Percentiles rank a stretch among this genome's conserved stretches.
Conservation (phyloP, 1,284 basidiomycete species). For the Malassezia caprae region DNA sequence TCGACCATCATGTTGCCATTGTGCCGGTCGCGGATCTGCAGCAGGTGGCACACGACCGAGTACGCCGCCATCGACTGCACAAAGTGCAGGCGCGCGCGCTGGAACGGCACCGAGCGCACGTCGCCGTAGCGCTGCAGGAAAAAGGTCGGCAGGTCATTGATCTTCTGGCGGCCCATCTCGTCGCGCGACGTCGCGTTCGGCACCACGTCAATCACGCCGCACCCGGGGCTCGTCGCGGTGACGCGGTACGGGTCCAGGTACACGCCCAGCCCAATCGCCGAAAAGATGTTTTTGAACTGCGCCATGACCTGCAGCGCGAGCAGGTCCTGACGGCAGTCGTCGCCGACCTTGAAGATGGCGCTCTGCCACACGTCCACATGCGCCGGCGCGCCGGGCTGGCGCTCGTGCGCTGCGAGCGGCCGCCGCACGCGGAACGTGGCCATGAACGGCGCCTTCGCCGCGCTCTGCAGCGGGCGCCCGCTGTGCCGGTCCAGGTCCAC, state of each 20-base stretch:
- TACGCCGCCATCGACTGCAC: conserved; percentile 99
- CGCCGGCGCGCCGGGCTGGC: conserved; percentile 19
- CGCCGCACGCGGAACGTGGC: conserved; percentile 85
- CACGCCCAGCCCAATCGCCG: conserved; percentile 69
- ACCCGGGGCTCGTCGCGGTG: conserved; percentile 93
- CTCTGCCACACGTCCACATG: conserved; percentile 74
- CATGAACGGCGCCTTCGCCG: conserved; percentile 99
- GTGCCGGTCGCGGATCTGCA: conserved; percentile 94
- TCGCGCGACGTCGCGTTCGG: conserved; percentile 96
- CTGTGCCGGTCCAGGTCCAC: conserved; percentile 94
- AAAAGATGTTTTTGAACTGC: conserved; percentile 99
- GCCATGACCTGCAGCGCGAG: conserved; percentile 93
- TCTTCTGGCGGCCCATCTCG: conserved; percentile 97
- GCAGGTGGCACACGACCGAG: conserved; percentile 92
- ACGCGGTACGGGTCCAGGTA: conserved; percentile 96
- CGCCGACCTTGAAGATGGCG: conserved; percentile 99
- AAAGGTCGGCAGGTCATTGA: conserved; percentile 88
- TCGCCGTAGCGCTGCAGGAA: conserved; percentile 91
- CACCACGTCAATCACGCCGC: conserved; percentile 96
- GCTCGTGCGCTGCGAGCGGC: conserved; percentile 49
- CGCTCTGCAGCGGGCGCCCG: conserved; percentile 87
- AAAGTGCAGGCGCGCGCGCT: conserved; percentile 86
- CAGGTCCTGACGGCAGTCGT: conserved; percentile 96
- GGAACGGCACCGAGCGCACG: conserved; percentile 77
- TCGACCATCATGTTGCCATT: conserved; percentile 98